Evolutionary conservation across 1,284 basidiomycete species (phyloP).

Genomic region (Trichosporon inkin): DNA sequence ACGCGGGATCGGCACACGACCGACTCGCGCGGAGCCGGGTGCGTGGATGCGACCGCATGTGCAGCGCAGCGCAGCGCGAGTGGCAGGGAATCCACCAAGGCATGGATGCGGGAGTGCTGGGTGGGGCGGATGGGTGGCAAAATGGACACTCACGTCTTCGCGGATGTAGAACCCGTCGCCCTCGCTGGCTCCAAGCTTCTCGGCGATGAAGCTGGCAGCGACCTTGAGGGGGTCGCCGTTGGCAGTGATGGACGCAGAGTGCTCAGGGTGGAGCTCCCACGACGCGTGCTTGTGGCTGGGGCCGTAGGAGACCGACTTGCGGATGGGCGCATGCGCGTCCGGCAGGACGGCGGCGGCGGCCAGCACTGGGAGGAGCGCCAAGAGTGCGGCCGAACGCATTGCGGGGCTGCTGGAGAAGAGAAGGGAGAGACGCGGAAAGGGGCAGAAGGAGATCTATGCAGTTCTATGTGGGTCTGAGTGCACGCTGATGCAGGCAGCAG

Average conservation of each 20-base stretch:
- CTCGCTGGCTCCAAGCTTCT: constrained; percentile 27
- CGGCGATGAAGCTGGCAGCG: constrained; percentile 33
- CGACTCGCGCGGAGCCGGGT: not conserved
- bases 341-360: constrained; percentile 26
- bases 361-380: constrained; percentile 47
- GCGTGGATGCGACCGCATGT: not conserved
- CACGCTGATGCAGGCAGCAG: not conserved
- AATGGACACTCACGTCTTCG: constrained; percentile 46
- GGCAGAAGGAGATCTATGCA: constrained; percentile 9
- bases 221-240: constrained; percentile 27
- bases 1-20: not conserved
- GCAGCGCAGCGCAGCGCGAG: not conserved
- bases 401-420: not conserved
- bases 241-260: constrained; percentile 12
- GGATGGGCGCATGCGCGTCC: constrained; percentile 29
- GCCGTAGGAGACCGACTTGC: constrained; percentile 77
- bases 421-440: not conserved
- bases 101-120: not conserved
- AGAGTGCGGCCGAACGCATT: constrained; percentile 46
- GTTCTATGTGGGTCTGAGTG: constrained; percentile 1
- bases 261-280: constrained; percentile 58
- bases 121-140: not conserved
- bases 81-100: not conserved
- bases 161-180: constrained; percentile 47
- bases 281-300: constrained; percentile 67